Conservation (phyloP, 768 basidiomycete species). For the Amanita thiersii region DNA sequence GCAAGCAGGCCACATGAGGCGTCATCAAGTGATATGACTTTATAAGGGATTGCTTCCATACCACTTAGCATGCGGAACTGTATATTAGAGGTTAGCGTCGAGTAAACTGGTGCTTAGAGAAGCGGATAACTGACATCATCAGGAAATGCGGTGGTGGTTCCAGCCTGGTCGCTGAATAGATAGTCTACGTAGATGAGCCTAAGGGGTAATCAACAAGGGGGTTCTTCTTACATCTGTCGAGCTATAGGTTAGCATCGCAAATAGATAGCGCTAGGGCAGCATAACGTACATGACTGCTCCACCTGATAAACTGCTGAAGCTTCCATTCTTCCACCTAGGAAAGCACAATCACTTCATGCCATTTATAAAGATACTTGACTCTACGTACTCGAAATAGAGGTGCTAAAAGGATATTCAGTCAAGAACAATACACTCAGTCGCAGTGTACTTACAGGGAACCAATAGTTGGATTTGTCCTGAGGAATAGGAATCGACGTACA, state of each 20-base stretch:
- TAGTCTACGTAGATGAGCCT: constrained; percentile 28
- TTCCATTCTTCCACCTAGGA: constrained; percentile 28
- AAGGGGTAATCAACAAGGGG: neutral
- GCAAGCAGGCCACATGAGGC: neutral
- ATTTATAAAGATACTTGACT: neutral
- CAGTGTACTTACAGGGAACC: constrained; percentile 34
- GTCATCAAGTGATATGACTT: constrained; percentile 1
- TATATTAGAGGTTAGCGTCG: constrained; percentile 1
- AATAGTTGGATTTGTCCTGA: constrained; percentile 46
- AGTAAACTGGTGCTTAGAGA: constrained; percentile 2
- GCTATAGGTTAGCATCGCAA: neutral
- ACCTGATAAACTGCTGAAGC: constrained; percentile 17
- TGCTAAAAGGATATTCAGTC: constrained; percentile 21
- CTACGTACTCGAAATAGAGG: constrained; percentile 41
- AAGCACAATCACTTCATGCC: neutral
- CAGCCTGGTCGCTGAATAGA: constrained; percentile 35
- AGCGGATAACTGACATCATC: constrained; percentile 33
- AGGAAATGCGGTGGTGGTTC: constrained; percentile 43
- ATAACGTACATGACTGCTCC: constrained; percentile 20
- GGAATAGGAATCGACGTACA: constrained; percentile 48
- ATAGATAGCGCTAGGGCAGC: neutral
- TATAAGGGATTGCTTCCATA: constrained; percentile 13
- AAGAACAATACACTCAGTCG: neutral
- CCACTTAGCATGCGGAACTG: constrained; percentile 50
- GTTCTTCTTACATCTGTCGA: constrained; percentile 3